Evolutionary conservation across 495 filamentous ascomycete genomes (phyloP), one percentile per base, ranked within the genome.

Genomic region (Clavariopsis aquatica): DNA sequence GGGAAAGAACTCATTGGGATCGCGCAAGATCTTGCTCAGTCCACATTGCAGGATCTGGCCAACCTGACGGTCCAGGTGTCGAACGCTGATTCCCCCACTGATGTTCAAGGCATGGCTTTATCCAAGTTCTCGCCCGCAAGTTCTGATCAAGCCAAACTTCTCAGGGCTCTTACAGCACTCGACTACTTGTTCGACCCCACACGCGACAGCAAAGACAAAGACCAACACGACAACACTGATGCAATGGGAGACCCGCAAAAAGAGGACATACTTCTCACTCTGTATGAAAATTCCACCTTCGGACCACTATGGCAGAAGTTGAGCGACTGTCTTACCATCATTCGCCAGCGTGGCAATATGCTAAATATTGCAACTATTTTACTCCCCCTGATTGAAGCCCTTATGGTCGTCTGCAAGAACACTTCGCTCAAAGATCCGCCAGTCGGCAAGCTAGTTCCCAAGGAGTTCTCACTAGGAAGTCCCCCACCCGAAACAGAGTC

Each of bases 361-460:
- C 82, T 98, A 65, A 97, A 97, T 71, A 90, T 98, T 55, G 94
- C 94, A 41, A 96, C 92, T 10, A 96, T 97, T 63, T 84, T 99
- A 26, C 80, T 97, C 29, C 95, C 94, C 24, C 78, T 97, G 29
- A 96, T 98, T 56, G 94, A 99, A 74, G 89, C 91, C 24, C 80
- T 99, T 67, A 98, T 99, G 95, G 95, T 99, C 54, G 93, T 98
- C 36, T 98, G 95, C 83, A 98, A 97, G 80, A 96, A 98, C 75
- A 90, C 87, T 17, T 90, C 91, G 1, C 77, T 93, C 41, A 91
- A 95, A 70, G 86, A 87, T 52, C 82, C 87, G 1, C 71, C 79
- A 45, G 65, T 83, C 17, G 77, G 81, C 60, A 85, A 86, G 24
- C 74, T 72, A 38, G 55, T 66, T 20, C 66, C 74, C 19, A 89